Evolutionary conservation across 2,329 filamentous ascomycete genomes (phyloP), one percentile per base, ranked within the genome.

Genomic region (Talaromyces sp.): DNA sequence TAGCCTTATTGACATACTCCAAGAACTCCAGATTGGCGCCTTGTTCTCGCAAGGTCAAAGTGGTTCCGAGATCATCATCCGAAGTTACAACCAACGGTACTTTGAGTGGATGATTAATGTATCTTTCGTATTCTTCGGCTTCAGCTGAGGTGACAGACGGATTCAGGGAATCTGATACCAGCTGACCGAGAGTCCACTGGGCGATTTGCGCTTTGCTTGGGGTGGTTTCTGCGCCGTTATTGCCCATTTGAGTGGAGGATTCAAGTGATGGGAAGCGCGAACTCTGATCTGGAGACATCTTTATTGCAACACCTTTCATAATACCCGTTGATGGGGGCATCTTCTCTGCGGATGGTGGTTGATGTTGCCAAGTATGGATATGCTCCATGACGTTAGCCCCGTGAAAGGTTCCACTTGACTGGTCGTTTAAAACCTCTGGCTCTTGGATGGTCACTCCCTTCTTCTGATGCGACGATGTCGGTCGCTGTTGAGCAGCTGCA

Each of bases 161-260:
- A 69, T 97, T 90, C 52, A 98, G 84, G 5, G 92, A 95, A 74
- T 93, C 90, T 62, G 89, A 85, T 52, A 97, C 90, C 59, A 97
- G 89, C 73, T 96, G 90, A 19, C 90, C 90, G 57, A 97, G 90
- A 0, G 92, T 96, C 89, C 91, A 93, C 75, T 97, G 92, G 14
- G 92, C 90, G 33, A 79, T 75, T 64, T 90, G 90, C 43, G 90
- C 90, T 33, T 89, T 87, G 78, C 96, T 96, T 72, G 96, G 90
- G 3, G 89, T 83, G 0, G 87, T 87, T 0, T 43, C 45, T 41
- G 60, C 27, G 1, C 52, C 47, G 27, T 50, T 31, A n/a, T 43
- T 50, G 84, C 80, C 69, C 89, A 35, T 35, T 88, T 27, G 81
- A 78, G 72, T 78, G 67, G 70, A 70, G 52, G 66, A 65, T 61